Evolutionary conservation across 2,329 filamentous ascomycete species (phyloP).

Genomic region (Phoma sp.): DNA sequence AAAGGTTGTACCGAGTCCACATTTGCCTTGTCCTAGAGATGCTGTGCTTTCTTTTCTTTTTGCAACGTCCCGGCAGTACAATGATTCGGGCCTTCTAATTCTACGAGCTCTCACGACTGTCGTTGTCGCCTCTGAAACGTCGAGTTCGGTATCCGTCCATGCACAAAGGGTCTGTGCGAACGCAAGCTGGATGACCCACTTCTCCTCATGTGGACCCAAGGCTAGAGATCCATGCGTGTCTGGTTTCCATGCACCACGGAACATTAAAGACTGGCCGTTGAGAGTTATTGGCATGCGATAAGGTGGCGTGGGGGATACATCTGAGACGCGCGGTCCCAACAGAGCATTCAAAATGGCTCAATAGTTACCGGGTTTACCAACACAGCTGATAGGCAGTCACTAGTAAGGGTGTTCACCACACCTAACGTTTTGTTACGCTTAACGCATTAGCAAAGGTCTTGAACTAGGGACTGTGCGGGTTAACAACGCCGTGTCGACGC

Average conservation of each 20-base stretch:
- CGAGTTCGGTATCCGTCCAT: not conserved
- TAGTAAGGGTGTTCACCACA: too few species aligned
- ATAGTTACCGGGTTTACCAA: too few species aligned
- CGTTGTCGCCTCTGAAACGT: not conserved
- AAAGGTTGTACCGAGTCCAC: not conserved
- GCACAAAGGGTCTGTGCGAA: not conserved
- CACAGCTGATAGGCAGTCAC: too few species aligned
- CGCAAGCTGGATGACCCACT: not conserved
- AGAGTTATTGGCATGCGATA: too few species aligned
- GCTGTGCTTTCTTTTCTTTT: not conserved
- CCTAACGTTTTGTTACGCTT: too few species aligned
- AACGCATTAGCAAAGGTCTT: too few species aligned
- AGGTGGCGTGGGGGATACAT: too few species aligned
- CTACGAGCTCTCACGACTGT: not conserved
- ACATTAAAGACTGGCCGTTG: not conserved
- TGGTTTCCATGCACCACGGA: not conserved
- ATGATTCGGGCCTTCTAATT: conserved; percentile 4
- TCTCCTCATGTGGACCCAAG: not conserved
- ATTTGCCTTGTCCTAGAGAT: not conserved
- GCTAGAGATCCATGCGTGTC: not conserved
- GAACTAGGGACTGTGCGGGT: too few species aligned
- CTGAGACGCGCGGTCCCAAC: too few species aligned
- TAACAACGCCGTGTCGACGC: too few species aligned
- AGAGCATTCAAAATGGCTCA: too few species aligned
- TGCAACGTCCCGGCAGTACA: conserved; percentile 6